Conservation (phyloP, 495 filamentous ascomycete species). For the Margaritispora aquatica region DNA sequence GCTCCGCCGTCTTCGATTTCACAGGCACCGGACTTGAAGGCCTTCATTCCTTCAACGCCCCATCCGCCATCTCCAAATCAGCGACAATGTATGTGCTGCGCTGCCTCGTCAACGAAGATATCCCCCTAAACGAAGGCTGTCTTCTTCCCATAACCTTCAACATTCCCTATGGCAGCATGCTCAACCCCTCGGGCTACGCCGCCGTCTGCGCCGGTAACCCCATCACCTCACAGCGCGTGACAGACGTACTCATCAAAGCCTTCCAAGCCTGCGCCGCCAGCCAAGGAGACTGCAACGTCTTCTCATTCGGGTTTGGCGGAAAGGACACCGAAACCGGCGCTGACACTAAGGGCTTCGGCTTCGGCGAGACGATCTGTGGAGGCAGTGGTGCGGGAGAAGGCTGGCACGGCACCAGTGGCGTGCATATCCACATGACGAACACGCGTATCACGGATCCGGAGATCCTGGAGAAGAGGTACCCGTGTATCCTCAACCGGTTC, state of each 20-base stretch:
- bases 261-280: constrained; percentile 25
- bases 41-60: constrained; percentile 16
- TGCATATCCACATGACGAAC: constrained; percentile 73
- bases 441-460: constrained; percentile 68
- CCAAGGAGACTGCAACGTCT: constrained; percentile 20
- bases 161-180: constrained; percentile 18
- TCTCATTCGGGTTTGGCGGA: not conserved
- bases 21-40: constrained; percentile 28
- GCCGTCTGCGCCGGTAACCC: constrained; percentile 23
- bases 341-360: constrained; percentile 49
- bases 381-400: constrained; percentile 58
- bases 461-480: constrained; percentile 63
- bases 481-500: constrained; percentile 58
- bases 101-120: constrained; percentile 21
- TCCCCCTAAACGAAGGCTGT: constrained; percentile 28
- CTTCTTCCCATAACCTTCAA: constrained; percentile 21
- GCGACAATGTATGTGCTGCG: constrained; percentile 26
- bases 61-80: constrained; percentile 22
- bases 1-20: constrained; percentile 29
- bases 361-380: constrained; percentile 67
- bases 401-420: constrained; percentile 60
- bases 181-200: constrained; percentile 17
- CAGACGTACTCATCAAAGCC: constrained; percentile 26
- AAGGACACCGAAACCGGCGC: not conserved
- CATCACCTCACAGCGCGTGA: constrained; percentile 25